A percentile compares a stretch with the other conserved stretches of the same genome.
phyloP scores from a whole-genome alignment of 306 rosid genomes.

The Trifolium fragiferum region DNA sequence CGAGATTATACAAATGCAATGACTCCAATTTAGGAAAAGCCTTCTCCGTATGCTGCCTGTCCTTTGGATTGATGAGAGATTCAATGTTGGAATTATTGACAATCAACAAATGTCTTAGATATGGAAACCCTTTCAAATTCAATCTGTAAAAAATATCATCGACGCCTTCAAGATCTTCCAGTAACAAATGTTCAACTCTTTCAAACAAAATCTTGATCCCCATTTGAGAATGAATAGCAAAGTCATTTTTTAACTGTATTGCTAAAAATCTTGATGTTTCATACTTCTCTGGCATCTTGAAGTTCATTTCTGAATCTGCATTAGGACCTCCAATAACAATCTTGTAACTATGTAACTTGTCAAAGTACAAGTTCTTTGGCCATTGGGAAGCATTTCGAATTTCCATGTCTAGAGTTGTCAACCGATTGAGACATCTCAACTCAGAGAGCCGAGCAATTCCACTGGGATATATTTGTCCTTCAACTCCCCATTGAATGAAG shows the following conservation, averaged over 20 bases:
- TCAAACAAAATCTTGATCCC: slow-evolving; percentile 44
- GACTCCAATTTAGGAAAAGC: slow-evolving; percentile 44
- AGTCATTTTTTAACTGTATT: slow-evolving; percentile 31
- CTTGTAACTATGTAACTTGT: slow-evolving; percentile 27
- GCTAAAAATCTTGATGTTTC: slow-evolving; percentile 34
- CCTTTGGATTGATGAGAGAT: slow-evolving; percentile 31
- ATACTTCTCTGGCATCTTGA: slow-evolving; percentile 24
- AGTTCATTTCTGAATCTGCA: background rate
- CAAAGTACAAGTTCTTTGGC: slow-evolving; percentile 25
- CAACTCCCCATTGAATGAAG: slow-evolving; percentile 35
- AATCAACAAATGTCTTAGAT: slow-evolving; percentile 43
- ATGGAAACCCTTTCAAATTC: slow-evolving; percentile 40
- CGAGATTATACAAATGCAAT: slow-evolving; percentile 23
- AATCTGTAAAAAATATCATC: slow-evolving; percentile 30
- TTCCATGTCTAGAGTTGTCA: background rate
- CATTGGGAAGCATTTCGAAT: background rate
- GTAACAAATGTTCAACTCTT: slow-evolving; percentile 44
- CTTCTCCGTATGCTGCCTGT: background rate
- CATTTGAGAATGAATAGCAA: slow-evolving; percentile 23
- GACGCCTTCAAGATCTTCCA: slow-evolving; percentile 43
- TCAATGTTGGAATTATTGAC: slow-evolving; percentile 19
- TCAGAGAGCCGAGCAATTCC: slow-evolving; percentile 24
- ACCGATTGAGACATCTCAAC: slow-evolving; percentile 1
- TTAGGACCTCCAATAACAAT: slow-evolving; percentile 44
- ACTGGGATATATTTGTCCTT: background rate